These are phyloP conservation scores for Cucumis hystrix DNA, from an alignment of 306 rosid genomes.

Conservation along the genomic window DNA sequence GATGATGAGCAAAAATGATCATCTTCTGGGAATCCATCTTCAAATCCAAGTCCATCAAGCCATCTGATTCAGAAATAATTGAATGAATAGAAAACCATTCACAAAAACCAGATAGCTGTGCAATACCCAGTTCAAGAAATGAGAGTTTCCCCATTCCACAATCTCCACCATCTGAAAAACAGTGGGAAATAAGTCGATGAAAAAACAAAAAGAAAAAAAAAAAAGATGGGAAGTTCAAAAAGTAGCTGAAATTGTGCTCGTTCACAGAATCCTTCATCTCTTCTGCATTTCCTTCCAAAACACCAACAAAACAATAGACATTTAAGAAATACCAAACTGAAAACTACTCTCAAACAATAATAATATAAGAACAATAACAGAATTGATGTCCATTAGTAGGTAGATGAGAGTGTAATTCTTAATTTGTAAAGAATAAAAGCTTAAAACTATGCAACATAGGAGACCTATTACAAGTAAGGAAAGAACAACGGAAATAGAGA, in stretches of 20 bases:
- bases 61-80: conserved; percentile 44
- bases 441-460: too few species aligned
- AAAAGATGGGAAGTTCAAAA: neutral
- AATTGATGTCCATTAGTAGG: neutral
- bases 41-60: conserved; percentile 22
- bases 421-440: too few species aligned
- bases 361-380: neutral
- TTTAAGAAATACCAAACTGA: neutral
- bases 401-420: neutral
- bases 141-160: conserved; percentile 41
- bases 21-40: conserved; percentile 46
- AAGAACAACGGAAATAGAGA: too few species aligned
- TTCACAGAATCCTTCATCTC: neutral
- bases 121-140: conserved; percentile 69
- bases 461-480: too few species aligned
- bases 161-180: conserved; percentile 18
- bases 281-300: neutral
- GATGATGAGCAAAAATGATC: conserved; percentile 93
- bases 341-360: neutral
- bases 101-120: conserved; percentile 76
- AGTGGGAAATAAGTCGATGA: neutral
- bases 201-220: too few species aligned
- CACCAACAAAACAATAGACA: neutral
- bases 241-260: neutral
- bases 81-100: conserved; percentile 93